These are phyloP conservation scores for Trichoderma reesei DNA, from an alignment of 495 filamentous ascomycete genomes.

Conservation along the genomic window DNA sequence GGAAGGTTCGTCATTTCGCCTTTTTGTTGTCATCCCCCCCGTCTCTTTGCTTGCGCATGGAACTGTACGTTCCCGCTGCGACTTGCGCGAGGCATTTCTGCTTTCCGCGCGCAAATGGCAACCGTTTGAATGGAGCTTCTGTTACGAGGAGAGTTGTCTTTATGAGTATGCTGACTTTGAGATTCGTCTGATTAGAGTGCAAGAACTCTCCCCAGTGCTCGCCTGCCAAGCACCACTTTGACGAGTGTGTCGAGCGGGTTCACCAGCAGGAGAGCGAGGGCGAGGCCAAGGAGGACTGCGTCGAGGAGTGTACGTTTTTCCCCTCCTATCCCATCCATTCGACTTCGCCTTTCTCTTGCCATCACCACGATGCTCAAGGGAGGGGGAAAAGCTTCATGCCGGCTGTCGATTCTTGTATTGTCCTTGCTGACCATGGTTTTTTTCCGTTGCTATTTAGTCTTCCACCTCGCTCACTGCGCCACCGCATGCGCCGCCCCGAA, in stretches of 20 bases:
- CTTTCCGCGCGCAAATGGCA: neutral
- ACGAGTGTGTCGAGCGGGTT: slow-evolving; percentile 93
- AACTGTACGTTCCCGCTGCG: neutral
- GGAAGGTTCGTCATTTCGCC: slow-evolving; percentile 79
- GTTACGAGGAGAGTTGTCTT: too few species aligned
- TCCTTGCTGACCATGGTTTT: neutral
- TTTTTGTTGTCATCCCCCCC: slow-evolving; percentile 7
- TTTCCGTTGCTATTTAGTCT: slow-evolving; percentile 49
- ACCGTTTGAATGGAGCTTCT: too few species aligned
- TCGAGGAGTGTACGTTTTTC: slow-evolving; percentile 86
- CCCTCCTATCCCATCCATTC: too few species aligned
- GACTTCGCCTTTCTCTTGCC: neutral
- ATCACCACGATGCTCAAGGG: too few species aligned
- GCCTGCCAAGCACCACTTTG: slow-evolving; percentile 90
- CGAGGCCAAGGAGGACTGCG: slow-evolving; percentile 79
- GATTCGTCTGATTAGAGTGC: too few species aligned
- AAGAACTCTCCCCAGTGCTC: slow-evolving; percentile 72
- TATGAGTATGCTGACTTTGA: too few species aligned
- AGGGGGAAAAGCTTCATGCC: neutral
- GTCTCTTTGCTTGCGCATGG: neutral
- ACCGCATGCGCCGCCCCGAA: slow-evolving; percentile 87
- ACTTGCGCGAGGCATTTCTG: slow-evolving; percentile 11
- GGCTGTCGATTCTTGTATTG: too few species aligned
- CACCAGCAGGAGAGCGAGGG: slow-evolving; percentile 47
- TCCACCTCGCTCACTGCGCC: slow-evolving; percentile 94